A percentile compares a stretch with the other conserved stretches of the same genome.
Conservation (phyloP, 768 basidiomycete genomes). For the Mycena polygramma region DNA sequence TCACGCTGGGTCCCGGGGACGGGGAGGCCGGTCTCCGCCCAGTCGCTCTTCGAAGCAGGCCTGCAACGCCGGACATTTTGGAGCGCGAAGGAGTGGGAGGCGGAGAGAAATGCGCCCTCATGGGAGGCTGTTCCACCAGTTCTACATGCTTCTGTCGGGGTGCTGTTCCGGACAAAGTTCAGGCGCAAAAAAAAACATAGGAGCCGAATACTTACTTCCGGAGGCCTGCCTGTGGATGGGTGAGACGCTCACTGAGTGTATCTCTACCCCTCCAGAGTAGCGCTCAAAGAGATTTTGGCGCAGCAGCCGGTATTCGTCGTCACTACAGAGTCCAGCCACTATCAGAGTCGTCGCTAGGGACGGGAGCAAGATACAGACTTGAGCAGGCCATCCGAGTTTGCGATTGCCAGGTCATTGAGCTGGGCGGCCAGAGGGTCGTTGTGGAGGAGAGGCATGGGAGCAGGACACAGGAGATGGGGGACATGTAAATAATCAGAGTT, state of each 20-base stretch:
- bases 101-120: constrained; percentile 18
- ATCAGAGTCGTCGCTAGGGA: background rate
- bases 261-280: constrained; percentile 52
- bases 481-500: constrained; percentile 18
- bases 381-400: constrained; percentile 76
- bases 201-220: constrained; percentile 19
- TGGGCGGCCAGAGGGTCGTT: constrained; percentile 69
- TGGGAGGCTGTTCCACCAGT: constrained; percentile 23
- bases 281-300: constrained; percentile 78
- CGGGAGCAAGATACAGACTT: constrained; percentile 56
- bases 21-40: constrained; percentile 45
- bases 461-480: constrained; percentile 37
- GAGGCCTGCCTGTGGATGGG: constrained; percentile 44
- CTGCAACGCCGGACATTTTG: constrained; percentile 48
- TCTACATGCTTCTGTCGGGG: constrained; percentile 41
- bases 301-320: constrained; percentile 80
- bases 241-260: constrained; percentile 43
- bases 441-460: constrained; percentile 43
- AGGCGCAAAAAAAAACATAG: constrained; percentile 14
- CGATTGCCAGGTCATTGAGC: constrained; percentile 75
- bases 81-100: constrained; percentile 37
- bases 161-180: constrained; percentile 33
- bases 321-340: constrained; percentile 53
- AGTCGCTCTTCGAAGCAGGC: constrained; percentile 55
- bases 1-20: constrained; percentile 34